These are phyloP conservation scores for Phytophthora sp. DNA, from an alignment of 352 stramenopile genomes.

Conservation along the genomic window DNA sequence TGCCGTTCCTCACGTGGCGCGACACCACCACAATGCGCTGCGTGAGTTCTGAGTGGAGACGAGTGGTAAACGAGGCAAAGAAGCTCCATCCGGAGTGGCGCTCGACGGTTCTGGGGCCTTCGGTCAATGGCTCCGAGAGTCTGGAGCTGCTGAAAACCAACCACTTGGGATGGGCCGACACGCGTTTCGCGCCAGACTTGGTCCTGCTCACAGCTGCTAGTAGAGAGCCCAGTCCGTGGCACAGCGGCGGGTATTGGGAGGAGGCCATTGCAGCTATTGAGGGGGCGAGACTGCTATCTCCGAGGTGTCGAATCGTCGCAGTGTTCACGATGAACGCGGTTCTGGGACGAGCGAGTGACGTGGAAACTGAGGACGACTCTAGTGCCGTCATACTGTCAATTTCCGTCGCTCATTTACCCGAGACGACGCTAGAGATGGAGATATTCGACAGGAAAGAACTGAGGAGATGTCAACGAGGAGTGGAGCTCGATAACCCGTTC, in stretches of 20 bases:
- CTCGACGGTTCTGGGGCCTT: conserved; percentile 40
- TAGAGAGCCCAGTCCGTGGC: conserved; percentile 31
- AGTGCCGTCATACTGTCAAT: conserved; percentile 45
- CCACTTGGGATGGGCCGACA: conserved; percentile 35
- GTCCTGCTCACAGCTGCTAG: conserved; percentile 46
- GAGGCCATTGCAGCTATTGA: conserved; percentile 42
- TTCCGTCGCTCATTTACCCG: conserved; percentile 48
- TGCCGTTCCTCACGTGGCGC: conserved; percentile 56
- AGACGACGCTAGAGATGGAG: conserved; percentile 50
- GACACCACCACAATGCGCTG: conserved; percentile 45
- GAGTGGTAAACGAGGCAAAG: conserved; percentile 28
- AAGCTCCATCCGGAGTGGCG: conserved; percentile 45
- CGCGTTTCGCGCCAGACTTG: conserved; percentile 52
- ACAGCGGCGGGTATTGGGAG: conserved; percentile 49
- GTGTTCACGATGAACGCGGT: conserved; percentile 49
- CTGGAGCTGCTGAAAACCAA: conserved; percentile 46
- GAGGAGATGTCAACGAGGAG: conserved; percentile 43
- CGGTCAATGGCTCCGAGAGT: conserved; percentile 29
- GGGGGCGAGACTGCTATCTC: conserved; percentile 44
- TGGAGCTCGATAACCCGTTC: conserved; percentile 47
- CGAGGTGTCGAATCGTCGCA: conserved; percentile 44
- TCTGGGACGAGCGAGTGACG: conserved; percentile 9
- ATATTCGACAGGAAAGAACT: conserved; percentile 64
- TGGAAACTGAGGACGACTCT: neutral
- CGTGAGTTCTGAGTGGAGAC: conserved; percentile 38